These are phyloP conservation scores for Phytophthora fragariaefolia DNA, from an alignment of 352 stramenopile species.

Conservation along the genomic window DNA sequence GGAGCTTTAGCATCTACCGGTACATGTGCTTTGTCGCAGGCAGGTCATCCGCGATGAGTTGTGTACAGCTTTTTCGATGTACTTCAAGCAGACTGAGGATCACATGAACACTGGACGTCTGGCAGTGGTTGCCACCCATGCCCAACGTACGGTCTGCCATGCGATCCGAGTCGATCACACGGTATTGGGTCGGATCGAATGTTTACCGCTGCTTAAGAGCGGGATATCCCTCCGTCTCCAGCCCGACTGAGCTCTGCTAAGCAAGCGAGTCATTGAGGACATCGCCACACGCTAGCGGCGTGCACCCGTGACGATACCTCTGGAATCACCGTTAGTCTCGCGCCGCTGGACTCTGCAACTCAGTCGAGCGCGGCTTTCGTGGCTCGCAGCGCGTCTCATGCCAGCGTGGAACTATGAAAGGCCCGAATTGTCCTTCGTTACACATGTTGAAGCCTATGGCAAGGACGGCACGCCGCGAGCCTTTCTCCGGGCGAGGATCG, in stretches of 20 bases:
- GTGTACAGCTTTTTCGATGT: no score
- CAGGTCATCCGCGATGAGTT: no score
- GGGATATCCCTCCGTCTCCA: constrained; percentile 5
- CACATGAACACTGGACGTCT: constrained; percentile 5
- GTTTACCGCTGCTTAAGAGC: constrained; percentile 17
- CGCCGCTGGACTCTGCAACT: constrained; percentile 2
- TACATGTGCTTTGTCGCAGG: no score
- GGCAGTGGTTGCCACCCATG: neutral
- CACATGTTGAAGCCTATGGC: constrained; percentile 25
- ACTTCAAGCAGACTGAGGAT: no score
- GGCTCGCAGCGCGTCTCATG: neutral
- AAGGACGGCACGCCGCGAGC: neutral
- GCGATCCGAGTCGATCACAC: no score
- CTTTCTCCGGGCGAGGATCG: constrained; percentile 13
- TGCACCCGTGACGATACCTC: constrained; percentile 6
- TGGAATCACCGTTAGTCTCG: constrained; percentile 31
- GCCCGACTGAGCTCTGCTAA: constrained; percentile 5
- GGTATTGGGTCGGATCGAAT: no score
- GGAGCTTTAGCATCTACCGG: no score
- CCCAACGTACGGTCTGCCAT: neutral
- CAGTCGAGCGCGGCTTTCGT: neutral
- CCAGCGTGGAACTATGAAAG: constrained; percentile 21
- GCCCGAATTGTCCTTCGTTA: constrained; percentile 26
- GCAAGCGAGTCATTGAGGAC: neutral
- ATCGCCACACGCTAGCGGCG: neutral